A percentile compares a stretch with the other conserved stretches of the same genome.
phyloP scores from a whole-genome alignment of 176 grass and related monocot species.

The Hyparrhenia diplandra region DNA sequence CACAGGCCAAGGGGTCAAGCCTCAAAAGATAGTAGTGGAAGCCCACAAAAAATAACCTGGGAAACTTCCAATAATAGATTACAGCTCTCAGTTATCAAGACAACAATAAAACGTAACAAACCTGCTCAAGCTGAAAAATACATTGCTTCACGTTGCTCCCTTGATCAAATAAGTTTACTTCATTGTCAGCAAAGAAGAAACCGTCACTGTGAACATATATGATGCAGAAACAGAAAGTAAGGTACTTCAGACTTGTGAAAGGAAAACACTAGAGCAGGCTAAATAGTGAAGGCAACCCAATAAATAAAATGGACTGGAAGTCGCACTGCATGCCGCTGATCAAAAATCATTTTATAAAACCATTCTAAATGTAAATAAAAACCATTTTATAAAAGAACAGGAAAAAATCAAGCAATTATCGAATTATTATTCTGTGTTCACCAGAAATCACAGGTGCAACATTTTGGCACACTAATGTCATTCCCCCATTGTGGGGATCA shows the following conservation, averaged over 20 bases:
- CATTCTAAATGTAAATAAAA: no score
- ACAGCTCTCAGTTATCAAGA: slow-evolving; percentile 3
- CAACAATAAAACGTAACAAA: not conserved
- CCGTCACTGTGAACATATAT: slow-evolving; percentile 57
- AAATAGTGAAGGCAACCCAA: no score
- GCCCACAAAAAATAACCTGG: not conserved
- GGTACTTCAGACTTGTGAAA: not conserved
- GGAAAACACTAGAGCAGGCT: not conserved
- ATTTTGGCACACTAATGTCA: no score
- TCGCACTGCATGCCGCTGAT: no score
- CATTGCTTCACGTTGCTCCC: slow-evolving; percentile 62
- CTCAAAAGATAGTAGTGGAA: not conserved
- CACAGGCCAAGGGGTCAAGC: not conserved
- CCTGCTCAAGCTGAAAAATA: slow-evolving; percentile 91
- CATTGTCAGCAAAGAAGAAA: slow-evolving; percentile 90
- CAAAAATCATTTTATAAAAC: no score
- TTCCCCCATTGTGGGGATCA: no score
- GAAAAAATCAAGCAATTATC: no score
- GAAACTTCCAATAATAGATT: not conserved
- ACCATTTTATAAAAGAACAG: no score
- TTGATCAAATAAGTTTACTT: slow-evolving; percentile 78
- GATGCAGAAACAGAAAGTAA: not conserved
- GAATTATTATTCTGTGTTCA: no score
- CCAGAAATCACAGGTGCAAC: no score
- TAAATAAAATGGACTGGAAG: no score